Percentiles rank a stretch among this genome's conserved stretches.
Conservation (phyloP, 108 stramenopile genomes). For the Phaeodactylum tricornutum region DNA sequence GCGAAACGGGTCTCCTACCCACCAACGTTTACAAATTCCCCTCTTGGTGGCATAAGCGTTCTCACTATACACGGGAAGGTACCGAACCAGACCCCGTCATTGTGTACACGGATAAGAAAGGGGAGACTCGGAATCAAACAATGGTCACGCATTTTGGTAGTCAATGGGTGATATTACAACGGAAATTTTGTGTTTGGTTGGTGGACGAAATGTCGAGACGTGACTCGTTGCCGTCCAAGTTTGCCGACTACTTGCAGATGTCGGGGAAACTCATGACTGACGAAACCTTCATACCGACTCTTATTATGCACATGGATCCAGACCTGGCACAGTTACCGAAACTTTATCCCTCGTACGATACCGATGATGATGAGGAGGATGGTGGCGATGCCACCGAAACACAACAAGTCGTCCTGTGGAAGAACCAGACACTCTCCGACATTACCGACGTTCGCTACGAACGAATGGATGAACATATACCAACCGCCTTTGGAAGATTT, state of each 20-base stretch:
- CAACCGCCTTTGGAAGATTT: constrained; percentile 46
- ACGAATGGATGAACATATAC: constrained; percentile 83
- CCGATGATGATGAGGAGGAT: constrained; percentile 14
- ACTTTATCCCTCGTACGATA: constrained; percentile 7
- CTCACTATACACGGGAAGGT: constrained; percentile 48
- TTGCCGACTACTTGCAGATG: constrained; percentile 40
- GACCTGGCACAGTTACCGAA: constrained; percentile 39
- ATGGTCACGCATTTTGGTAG: constrained; percentile 65
- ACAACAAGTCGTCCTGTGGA: neutral
- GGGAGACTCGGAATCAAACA: constrained; percentile 18
- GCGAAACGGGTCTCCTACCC: constrained; percentile 72
- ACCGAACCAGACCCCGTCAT: constrained; percentile 20
- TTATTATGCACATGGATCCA: constrained; percentile 54
- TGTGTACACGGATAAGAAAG: constrained; percentile 37
- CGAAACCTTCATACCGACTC: constrained; percentile 80
- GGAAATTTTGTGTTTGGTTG: constrained; percentile 56
- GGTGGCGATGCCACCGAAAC: neutral
- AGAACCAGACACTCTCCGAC: constrained; percentile 4
- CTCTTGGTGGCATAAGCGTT: constrained; percentile 73
- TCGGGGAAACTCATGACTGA: constrained; percentile 73
- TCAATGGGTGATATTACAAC: constrained; percentile 78
- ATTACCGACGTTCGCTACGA: constrained; percentile 57
- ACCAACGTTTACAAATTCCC: constrained; percentile 66
- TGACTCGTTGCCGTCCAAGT: constrained; percentile 43
- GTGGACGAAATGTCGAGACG: constrained; percentile 36